These are phyloP conservation scores for Gastrodia elata DNA, from an alignment of 106 monocot genomes.

Conservation along the genomic window DNA sequence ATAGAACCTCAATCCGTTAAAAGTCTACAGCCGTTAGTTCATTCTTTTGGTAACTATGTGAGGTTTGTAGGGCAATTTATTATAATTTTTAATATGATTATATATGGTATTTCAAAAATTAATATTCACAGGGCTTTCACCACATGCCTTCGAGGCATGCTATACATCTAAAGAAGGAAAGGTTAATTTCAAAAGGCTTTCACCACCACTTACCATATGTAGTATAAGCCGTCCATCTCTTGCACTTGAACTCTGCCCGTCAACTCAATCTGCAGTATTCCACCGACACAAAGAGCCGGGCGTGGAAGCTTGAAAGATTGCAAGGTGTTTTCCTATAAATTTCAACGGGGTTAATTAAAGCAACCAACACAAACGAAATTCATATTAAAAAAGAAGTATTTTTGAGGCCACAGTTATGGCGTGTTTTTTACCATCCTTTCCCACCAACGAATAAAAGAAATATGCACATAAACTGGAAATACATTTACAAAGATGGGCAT, in stretches of 20 bases:
- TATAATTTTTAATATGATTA: too few relatives aligned
- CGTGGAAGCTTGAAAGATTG: slow-evolving; percentile 82
- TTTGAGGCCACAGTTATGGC: background rate
- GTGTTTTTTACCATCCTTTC: background rate
- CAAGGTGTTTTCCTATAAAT: slow-evolving; percentile 48
- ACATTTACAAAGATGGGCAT: too few relatives aligned
- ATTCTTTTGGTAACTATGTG: too few relatives aligned
- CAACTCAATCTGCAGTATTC: slow-evolving; percentile 67
- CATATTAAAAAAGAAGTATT: background rate
- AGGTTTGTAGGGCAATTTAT: too few relatives aligned
- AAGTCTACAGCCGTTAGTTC: too few relatives aligned
- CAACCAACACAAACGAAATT: background rate
- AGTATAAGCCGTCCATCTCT: slow-evolving; percentile 48
- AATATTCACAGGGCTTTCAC: too few relatives aligned
- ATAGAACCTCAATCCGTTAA: too few relatives aligned
- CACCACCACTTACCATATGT: slow-evolving; percentile 51
- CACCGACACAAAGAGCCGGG: slow-evolving; percentile 75
- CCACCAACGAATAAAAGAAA: slow-evolving; percentile 2
- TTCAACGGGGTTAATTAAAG: background rate
- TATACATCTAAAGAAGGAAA: background rate
- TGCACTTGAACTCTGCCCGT: slow-evolving; percentile 77
- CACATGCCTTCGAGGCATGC: too few relatives aligned
- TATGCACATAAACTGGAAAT: too few relatives aligned
- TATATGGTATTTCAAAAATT: too few relatives aligned
- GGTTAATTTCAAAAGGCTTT: background rate